These are phyloP conservation scores for Suillus weaverae DNA, from an alignment of 768 basidiomycete species.

Conservation along the genomic window DNA sequence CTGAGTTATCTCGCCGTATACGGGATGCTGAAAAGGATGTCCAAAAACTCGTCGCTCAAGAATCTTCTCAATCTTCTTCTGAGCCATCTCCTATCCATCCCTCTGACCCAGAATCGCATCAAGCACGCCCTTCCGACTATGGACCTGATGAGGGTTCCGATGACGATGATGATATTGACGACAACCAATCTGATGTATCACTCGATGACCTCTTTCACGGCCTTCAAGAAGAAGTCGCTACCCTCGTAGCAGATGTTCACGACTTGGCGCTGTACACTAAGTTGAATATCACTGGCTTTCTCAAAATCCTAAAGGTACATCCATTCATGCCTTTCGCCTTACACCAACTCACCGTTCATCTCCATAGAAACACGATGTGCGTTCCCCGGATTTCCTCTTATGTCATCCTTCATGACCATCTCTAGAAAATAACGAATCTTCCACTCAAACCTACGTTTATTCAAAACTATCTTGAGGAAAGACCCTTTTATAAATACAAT, in stretches of 20 bases:
- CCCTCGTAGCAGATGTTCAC: constrained; percentile 89
- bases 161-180: constrained; percentile 45
- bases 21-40: constrained; percentile 81
- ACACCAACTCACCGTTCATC: constrained; percentile 11
- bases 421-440: constrained; percentile 88
- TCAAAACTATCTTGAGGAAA: constrained; percentile 88
- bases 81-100: constrained; percentile 24
- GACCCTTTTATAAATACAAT: constrained; percentile 95
- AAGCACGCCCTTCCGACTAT: constrained; percentile 41
- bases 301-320: constrained; percentile 92
- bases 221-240: constrained; percentile 93
- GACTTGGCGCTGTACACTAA: constrained; percentile 93
- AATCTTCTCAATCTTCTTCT: constrained; percentile 30
- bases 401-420: constrained; percentile 5
- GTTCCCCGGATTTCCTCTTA: constrained; percentile 18
- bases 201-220: constrained; percentile 84
- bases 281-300: constrained; percentile 97
- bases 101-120: constrained; percentile 61
- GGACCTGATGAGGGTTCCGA: constrained; percentile 67
- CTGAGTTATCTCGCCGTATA: constrained; percentile 81
- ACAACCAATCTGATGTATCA: constrained; percentile 63
- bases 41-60: constrained; percentile 68
- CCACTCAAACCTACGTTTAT: constrained; percentile 86
- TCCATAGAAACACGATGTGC: constrained; percentile 87
- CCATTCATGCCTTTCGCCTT: background rate